Conservation (phyloP, 1,284 basidiomycete species). For the Ceratobasidium sp. region DNA sequence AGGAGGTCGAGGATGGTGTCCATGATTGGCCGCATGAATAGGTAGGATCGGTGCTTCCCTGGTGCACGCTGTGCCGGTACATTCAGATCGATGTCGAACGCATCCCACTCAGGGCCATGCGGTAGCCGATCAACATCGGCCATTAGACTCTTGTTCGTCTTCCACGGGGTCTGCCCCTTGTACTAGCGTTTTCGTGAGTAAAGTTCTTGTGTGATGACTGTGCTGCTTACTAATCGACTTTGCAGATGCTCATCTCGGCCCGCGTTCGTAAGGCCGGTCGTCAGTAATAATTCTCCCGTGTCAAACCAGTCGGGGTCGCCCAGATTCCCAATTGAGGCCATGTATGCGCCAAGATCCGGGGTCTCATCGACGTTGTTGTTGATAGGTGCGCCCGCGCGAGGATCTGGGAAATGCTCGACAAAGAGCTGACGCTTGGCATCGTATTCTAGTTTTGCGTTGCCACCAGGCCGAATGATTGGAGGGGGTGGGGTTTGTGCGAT, state of each 20-base stretch:
- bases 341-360: slow-evolving; percentile 14
- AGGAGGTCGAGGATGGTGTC: slow-evolving; percentile 19
- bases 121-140: slow-evolving; percentile 22
- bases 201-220: neutral
- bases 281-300: slow-evolving; percentile 12
- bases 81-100: neutral
- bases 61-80: neutral
- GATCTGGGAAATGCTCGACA: slow-evolving; percentile 18
- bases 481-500: neutral
- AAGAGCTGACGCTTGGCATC: neutral
- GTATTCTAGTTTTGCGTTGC: neutral
- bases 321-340: neutral
- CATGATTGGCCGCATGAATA: slow-evolving; percentile 5
- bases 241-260: slow-evolving; percentile 15
- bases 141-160: neutral
- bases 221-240: slow-evolving; percentile 13
- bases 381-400: slow-evolving; percentile 19
- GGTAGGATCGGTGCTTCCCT: neutral
- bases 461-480: neutral
- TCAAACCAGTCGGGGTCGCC: slow-evolving; percentile 6
- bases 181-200: slow-evolving; percentile 9
- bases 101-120: slow-evolving; percentile 16
- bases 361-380: neutral
- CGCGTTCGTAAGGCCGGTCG: slow-evolving; percentile 10
- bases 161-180: slow-evolving; percentile 20